Evolutionary conservation across 805 yeast genomes (phyloP).

Genomic region (Sporopachydermia lactativora): DNA sequence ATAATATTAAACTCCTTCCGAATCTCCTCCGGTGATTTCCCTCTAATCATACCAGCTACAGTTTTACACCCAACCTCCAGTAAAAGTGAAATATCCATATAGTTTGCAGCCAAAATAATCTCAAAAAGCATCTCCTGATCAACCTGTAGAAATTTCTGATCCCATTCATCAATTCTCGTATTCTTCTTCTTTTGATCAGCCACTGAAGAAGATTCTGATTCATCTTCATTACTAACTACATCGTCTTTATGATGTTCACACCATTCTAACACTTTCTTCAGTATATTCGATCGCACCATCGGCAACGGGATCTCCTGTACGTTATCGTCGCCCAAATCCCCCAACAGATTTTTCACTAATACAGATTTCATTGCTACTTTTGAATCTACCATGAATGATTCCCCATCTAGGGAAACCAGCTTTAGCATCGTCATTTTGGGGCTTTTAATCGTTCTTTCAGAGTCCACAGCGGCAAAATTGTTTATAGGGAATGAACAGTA

Average conservation of each 20-base stretch:
- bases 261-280: conserved; percentile 90
- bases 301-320: conserved; percentile 75
- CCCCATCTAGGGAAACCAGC: conserved; percentile 72
- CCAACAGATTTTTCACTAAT: conserved; percentile 74
- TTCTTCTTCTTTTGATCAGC: conserved; percentile 39
- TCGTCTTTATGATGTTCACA: conserved; percentile 83
- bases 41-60: conserved; percentile 33
- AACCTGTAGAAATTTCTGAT: conserved; percentile 81
- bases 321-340: conserved; percentile 46
- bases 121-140: conserved; percentile 52
- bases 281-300: conserved; percentile 74
- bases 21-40: conserved; percentile 31
- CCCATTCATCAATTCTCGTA: conserved; percentile 95
- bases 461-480: no score
- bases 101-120: conserved; percentile 33
- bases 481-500: no score
- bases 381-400: conserved; percentile 59
- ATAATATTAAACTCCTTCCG: conserved; percentile 29
- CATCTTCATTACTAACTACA: conserved; percentile 62
- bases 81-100: conserved; percentile 29
- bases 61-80: conserved; percentile 34
- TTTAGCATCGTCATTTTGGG: background rate
- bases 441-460: no score
- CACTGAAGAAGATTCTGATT: conserved; percentile 44
- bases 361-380: conserved; percentile 80